Percentiles rank a stretch among this genome's conserved stretches.
phyloP scores from a whole-genome alignment of 768 basidiomycete genomes.

The Psilocybe cyanescens region DNA sequence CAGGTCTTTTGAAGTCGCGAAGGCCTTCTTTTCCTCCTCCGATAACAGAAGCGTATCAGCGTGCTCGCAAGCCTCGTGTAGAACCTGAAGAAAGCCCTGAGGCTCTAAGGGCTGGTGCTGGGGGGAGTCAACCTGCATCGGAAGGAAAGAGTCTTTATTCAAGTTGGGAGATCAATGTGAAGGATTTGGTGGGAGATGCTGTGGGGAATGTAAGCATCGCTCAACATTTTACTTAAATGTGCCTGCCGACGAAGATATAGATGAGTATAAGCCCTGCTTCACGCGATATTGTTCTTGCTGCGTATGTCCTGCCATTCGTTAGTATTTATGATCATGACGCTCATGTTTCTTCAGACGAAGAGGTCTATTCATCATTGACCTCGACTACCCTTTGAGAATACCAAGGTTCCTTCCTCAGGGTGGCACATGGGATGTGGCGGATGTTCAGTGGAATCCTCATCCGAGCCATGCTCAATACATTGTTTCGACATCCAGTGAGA shows the following conservation, averaged over 20 bases:
- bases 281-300: conserved; percentile 89
- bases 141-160: conserved; percentile 62
- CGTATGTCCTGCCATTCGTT: conserved; percentile 48
- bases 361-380: conserved; percentile 94
- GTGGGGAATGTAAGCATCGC: conserved; percentile 72
- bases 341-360: conserved; percentile 55
- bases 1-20: conserved; percentile 18
- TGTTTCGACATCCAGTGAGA: conserved; percentile 87
- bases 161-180: conserved; percentile 79
- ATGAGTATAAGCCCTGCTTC: conserved; percentile 92
- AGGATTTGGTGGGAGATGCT: conserved; percentile 76
- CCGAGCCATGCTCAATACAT: conserved; percentile 76
- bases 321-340: not conserved
- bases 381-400: conserved; percentile 82
- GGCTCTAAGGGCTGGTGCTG: not conserved
- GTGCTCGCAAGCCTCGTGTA: conserved; percentile 21
- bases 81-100: conserved; percentile 15
- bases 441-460: conserved; percentile 94
- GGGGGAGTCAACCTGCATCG: conserved; percentile 27
- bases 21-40: conserved; percentile 23
- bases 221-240: not conserved
- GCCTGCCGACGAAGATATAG: conserved; percentile 37
- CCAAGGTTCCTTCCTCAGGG: conserved; percentile 96
- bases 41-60: conserved; percentile 16
- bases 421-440: conserved; percentile 94